Base-by-base conservation (phyloP, 2,329 filamentous ascomycete genomes). In the Cytospora piceicola region DNA sequence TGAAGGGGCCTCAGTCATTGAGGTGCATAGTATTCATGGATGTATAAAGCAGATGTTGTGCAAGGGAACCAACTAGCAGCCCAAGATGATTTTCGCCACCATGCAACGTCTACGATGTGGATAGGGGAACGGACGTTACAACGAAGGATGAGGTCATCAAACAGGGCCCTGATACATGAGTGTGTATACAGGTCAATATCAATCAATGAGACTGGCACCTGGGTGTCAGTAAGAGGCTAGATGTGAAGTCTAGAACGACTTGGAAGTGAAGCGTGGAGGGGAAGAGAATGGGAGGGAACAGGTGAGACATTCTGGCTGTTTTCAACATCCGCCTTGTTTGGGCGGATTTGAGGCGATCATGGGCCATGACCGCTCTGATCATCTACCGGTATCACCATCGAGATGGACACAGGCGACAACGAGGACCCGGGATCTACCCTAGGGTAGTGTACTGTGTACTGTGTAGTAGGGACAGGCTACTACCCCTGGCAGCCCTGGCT, bases 81-180 rank as follows among this genome's bases (percentile, higher is more conserved):
- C 46, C 54, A 54, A 55, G 54, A 36, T 52, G 42, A 12, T 66
- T 58, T 58, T 67, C 57, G 66, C 66, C 66, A 67, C 66, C 57
- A 65, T 60, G 66, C 39, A 60, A 53, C 56, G n/a, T 59, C 42
- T 20, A 27, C 32, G 54, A 51, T 63, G 58, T 59, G 58, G 61
- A 46, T 52, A 42, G 39, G 34, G 42, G n/a, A 27, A 46, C 34
- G 61, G 56, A 57, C 42, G 51, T 63, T 55, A 57, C 54, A 36
- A 46, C 46, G 34, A n/a, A 24, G 52, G 66, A 63, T 67, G 66
- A 67, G 66, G 66, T 67, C 66, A 67, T 66, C 64, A 57, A 66
- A 53, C 65, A 67, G 65, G 51, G 49, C 30, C n/a, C 42, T 24
- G 34, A 51, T 24, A 49, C n/a, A 49, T 49, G 24, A 42, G 39